Conservation (phyloP, 768 basidiomycete species). For the Calocybe cyanea region DNA sequence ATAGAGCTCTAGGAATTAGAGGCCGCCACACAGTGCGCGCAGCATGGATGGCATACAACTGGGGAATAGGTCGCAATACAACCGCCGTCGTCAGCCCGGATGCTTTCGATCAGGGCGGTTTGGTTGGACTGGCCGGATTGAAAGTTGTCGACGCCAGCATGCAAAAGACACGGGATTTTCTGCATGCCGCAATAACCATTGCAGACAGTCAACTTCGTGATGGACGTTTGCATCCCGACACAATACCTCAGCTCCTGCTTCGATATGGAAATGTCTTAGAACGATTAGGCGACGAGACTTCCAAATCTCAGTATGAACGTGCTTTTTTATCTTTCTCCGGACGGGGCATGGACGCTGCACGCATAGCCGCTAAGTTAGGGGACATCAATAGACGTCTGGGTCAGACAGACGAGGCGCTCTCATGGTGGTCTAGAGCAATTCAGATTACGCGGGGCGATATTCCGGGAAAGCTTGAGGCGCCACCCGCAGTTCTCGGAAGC, state of each 20-base stretch:
- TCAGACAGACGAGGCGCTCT: slow-evolving; percentile 46
- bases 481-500: slow-evolving; percentile 28
- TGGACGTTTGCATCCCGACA: slow-evolving; percentile 43
- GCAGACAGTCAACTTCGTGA: slow-evolving; percentile 36
- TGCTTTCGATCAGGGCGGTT: slow-evolving; percentile 28
- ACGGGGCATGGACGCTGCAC: slow-evolving; percentile 42
- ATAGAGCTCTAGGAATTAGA: slow-evolving; percentile 59
- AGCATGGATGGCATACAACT: slow-evolving; percentile 70
- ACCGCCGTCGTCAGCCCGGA: slow-evolving; percentile 33
- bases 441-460: slow-evolving; percentile 36
- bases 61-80: slow-evolving; percentile 46
- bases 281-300: slow-evolving; percentile 54
- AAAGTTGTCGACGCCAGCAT: slow-evolving; percentile 52
- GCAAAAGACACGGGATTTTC: slow-evolving; percentile 49
- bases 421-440: slow-evolving; percentile 67
- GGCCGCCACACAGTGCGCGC: slow-evolving; percentile 60
- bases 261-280: slow-evolving; percentile 58
- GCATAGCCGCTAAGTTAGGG: slow-evolving; percentile 62
- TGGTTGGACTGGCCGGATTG: slow-evolving; percentile 30
- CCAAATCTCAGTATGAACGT: slow-evolving; percentile 54
- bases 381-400: slow-evolving; percentile 58
- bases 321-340: slow-evolving; percentile 47
- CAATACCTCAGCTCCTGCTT: slow-evolving; percentile 49
- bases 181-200: slow-evolving; percentile 44
- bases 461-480: slow-evolving; percentile 15